These are phyloP conservation scores for Huntiella bhutanensis DNA, from an alignment of 2,329 filamentous ascomycete species.

Conservation along the genomic window DNA sequence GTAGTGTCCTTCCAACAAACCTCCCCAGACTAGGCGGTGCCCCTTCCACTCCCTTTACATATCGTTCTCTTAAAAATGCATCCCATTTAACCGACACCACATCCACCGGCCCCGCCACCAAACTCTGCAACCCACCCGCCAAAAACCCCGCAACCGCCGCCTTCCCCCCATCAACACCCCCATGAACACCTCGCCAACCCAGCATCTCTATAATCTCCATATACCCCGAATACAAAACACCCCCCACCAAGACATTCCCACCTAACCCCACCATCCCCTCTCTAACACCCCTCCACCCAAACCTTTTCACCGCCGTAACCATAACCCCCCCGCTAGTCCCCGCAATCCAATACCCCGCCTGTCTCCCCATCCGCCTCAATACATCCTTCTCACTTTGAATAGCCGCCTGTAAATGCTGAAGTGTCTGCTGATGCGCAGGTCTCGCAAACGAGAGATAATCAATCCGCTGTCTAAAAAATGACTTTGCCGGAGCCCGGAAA, in stretches of 20 bases:
- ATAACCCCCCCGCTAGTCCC: conserved; percentile 53
- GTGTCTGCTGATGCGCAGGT: no score
- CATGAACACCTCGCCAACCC: conserved; percentile 32
- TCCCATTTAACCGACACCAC: conserved; percentile 40
- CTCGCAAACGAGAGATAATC: conserved; percentile 52
- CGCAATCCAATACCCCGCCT: not conserved
- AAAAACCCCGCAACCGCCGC: conserved; percentile 53
- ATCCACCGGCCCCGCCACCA: conserved; percentile 56
- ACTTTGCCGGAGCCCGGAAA: conserved; percentile 77
- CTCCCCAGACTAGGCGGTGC: conserved; percentile 50
- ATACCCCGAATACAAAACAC: conserved; percentile 58
- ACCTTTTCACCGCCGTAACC: conserved; percentile 43
- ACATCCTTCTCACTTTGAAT: no score
- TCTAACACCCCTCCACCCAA: conserved; percentile 57
- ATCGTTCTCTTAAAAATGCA: conserved; percentile 23
- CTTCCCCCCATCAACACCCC: conserved; percentile 38
- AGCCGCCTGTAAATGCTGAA: no score
- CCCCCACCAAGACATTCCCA: conserved; percentile 56
- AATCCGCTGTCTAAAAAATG: conserved; percentile 77
- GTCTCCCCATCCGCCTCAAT: no score
- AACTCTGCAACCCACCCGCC: conserved; percentile 49
- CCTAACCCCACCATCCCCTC: conserved; percentile 59
- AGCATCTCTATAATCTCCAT: conserved; percentile 47
- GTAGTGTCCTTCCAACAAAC: conserved; percentile 43
- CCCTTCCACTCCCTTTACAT: conserved; percentile 24